Evolutionary conservation across 306 rosid species (phyloP).

Genomic region (Casuarina cunninghamiana): DNA sequence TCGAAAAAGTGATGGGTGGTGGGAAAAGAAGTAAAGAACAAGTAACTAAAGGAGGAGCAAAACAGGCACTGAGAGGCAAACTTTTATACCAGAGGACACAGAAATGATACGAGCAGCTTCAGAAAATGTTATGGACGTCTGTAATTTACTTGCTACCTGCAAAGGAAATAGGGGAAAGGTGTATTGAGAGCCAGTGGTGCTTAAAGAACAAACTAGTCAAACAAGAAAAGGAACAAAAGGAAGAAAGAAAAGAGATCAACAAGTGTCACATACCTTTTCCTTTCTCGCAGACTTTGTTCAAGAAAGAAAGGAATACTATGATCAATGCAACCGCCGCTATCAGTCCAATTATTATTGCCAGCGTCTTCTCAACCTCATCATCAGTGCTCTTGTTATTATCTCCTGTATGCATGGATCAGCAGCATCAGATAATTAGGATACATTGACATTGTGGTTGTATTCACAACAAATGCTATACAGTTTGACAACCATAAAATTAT

Average conservation of each 20-base stretch:
- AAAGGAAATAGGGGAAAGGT: slow-evolving; percentile 16
- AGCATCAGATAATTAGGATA: slow-evolving; percentile 8
- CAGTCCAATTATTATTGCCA: slow-evolving; percentile 76
- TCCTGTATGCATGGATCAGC: slow-evolving; percentile 16
- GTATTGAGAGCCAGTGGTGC: neutral
- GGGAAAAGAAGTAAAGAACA: slow-evolving; percentile 18
- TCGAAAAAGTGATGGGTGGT: slow-evolving; percentile 31
- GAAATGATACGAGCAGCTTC: slow-evolving; percentile 24
- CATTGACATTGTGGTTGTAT: slow-evolving; percentile 8
- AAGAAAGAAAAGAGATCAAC: neutral
- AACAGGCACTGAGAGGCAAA: slow-evolving; percentile 30
- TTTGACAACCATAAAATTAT: no score
- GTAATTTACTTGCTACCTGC: slow-evolving; percentile 64
- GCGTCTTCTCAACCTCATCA: slow-evolving; percentile 64
- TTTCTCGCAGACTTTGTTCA: slow-evolving; percentile 41
- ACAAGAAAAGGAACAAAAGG: neutral
- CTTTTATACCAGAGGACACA: slow-evolving; percentile 35
- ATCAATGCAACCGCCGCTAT: slow-evolving; percentile 72
- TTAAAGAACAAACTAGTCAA: slow-evolving; percentile 2
- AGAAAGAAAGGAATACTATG: slow-evolving; percentile 60
- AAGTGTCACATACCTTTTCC: slow-evolving; percentile 34
- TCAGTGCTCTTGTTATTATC: slow-evolving; percentile 32
- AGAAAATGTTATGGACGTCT: slow-evolving; percentile 26
- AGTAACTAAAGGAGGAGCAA: slow-evolving; percentile 1
- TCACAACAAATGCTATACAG: neutral